phyloP scores from a whole-genome alignment of 306 rosid genomes.

The Dryas drummondii region DNA sequence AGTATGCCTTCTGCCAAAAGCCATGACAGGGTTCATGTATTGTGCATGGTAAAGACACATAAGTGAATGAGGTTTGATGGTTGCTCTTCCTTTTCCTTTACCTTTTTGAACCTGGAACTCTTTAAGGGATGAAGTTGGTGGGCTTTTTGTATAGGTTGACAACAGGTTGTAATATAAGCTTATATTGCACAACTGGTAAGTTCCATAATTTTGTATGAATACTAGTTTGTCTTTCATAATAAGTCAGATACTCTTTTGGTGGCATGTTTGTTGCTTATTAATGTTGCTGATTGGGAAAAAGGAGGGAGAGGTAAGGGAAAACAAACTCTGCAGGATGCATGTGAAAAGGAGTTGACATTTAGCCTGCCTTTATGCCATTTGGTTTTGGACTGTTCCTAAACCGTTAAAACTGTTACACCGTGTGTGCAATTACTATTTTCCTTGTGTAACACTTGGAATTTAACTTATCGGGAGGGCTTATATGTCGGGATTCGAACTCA shows the following conservation, averaged over 20 bases:
- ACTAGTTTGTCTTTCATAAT: slow-evolving; percentile 25
- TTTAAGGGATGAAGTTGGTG: slow-evolving; percentile 51
- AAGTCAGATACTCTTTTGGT: slow-evolving; percentile 17
- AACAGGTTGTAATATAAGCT: slow-evolving; percentile 67
- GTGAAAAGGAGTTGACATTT: slow-evolving; percentile 3
- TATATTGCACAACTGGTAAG: slow-evolving; percentile 52
- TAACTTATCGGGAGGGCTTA: too few species aligned
- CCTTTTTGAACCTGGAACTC: slow-evolving; percentile 48
- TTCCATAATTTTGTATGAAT: slow-evolving; percentile 51
- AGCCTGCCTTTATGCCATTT: not conserved
- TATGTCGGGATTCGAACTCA: too few species aligned
- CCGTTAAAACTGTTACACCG: too few species aligned
- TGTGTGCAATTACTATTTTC: too few species aligned
- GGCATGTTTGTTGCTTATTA: slow-evolving; percentile 13
- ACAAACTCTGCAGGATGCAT: not conserved
- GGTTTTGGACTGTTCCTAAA: not conserved
- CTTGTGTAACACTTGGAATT: too few species aligned
- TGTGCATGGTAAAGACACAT: slow-evolving; percentile 44
- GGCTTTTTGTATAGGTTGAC: slow-evolving; percentile 68
- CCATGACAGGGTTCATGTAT: slow-evolving; percentile 42
- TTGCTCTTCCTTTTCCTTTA: slow-evolving; percentile 42
- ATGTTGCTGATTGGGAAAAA: not conserved
- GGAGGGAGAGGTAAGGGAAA: not conserved
- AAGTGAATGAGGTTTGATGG: slow-evolving; percentile 63
- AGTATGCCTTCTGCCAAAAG: slow-evolving; percentile 32